Base-by-base conservation (phyloP, 140 eudicot genomes). In the Bidens hawaiensis region DNA sequence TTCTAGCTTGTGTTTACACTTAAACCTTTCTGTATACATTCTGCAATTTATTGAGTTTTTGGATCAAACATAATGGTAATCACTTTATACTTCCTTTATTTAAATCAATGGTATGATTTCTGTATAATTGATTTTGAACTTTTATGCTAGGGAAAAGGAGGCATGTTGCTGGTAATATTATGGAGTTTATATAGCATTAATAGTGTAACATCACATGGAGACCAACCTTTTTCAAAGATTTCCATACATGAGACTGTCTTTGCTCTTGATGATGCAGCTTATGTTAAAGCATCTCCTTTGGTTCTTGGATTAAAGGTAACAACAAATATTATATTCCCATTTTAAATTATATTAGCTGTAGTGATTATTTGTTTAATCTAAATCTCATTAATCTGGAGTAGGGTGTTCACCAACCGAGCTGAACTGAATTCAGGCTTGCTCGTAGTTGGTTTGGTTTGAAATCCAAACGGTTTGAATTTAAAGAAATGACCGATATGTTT, bases 261-360 rank as follows among this genome's bases (percentile, higher is more conserved):
- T 75, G 94, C 82, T 65, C 69, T 86, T 63, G 65, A 83, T 75
- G 79, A 53, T 51, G 62, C 63, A 19, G 97, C 94, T 69, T 83
- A 41, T 74, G 70, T 86, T 7, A 90, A 81, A 64, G 94, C 89
- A 33, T 76, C 95, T 67, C 97, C 97, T 51, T 53, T 85, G 49
- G 72, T 86, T 77, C 97, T 90, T 73, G 97, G 97, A 67, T 72
- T 78, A 56, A 75, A 67, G 70, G 96, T 83, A 83, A 59, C 43
- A 56, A 36, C n/a, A 34, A 49, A 48, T 47, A 63, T 50, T 53
- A 2, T 1, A 6, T 23, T 21, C 31, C 36, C 3, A 22, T 59
- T 47, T n/a, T n/a, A n/a, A n/a, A n/a, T n/a, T n/a, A n/a, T n/a
- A n/a, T n/a, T n/a, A n/a, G n/a, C n/a, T n/a, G n/a, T n/a, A n/a